Evolutionary conservation across 257 asterid species (phyloP).

Genomic region (Cruciata laevipes): DNA sequence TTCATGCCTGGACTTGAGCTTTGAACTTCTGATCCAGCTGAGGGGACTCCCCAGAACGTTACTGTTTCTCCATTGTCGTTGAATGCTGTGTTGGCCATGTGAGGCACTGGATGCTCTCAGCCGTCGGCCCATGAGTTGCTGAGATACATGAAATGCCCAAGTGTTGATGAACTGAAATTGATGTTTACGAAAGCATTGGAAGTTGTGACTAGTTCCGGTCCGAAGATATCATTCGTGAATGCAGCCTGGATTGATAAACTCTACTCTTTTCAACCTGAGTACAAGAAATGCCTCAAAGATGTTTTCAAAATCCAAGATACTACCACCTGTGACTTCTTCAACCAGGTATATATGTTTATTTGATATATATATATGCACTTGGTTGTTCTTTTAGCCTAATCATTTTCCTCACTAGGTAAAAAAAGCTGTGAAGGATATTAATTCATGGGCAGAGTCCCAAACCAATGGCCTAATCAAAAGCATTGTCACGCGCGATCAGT

Average conservation of each 20-base stretch:
- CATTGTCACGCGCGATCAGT: neutral
- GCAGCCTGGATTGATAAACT: slow-evolving; percentile 11
- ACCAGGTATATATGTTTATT: slow-evolving; percentile 1
- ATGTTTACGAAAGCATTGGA: neutral
- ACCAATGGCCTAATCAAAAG: slow-evolving; percentile 14
- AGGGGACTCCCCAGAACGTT: neutral
- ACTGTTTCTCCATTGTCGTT: slow-evolving; percentile 9
- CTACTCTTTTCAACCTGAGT: neutral
- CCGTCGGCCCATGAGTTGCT: neutral
- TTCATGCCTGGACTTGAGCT: no score
- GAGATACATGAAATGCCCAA: neutral
- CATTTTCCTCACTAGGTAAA: neutral
- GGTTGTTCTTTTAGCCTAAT: no score
- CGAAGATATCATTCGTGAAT: neutral
- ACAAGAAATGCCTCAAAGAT: neutral
- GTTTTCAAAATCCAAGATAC: neutral
- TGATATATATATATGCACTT: no score
- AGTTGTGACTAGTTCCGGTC: neutral
- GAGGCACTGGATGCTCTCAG: neutral
- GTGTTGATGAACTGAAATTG: neutral
- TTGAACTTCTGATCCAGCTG: no score
- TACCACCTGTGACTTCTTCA: neutral
- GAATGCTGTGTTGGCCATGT: neutral
- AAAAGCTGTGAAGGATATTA: slow-evolving; percentile 8
- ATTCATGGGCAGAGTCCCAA: slow-evolving; percentile 15